Evolutionary conservation across 208 protist genomes (phyloP).

Genomic region (Crithidia expoeki): DNA sequence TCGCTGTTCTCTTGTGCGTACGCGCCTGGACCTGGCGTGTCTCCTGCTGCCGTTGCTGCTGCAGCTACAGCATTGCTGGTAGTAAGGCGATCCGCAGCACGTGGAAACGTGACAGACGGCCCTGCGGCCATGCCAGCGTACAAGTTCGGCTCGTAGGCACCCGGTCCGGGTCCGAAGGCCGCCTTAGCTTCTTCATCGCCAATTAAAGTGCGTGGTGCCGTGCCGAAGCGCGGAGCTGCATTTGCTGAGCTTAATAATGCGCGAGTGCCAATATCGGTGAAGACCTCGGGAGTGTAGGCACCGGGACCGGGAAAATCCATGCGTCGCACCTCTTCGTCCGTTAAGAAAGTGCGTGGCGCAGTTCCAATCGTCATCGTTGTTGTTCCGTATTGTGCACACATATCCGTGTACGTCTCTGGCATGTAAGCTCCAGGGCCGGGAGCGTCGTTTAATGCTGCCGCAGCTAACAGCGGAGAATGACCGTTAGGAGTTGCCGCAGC

Average conservation of each 20-base stretch:
- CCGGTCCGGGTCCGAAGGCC: conserved; percentile 24
- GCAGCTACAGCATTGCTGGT: not conserved
- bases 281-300: conserved; percentile 13
- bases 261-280: conserved; percentile 1
- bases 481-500: not conserved
- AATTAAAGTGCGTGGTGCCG: conserved; percentile 14
- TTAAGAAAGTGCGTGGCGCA: not conserved
- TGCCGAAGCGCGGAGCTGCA: conserved; percentile 27
- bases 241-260: not conserved
- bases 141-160: conserved; percentile 37
- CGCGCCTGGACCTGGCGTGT: conserved; percentile 32
- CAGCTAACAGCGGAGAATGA: no score
- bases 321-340: not conserved
- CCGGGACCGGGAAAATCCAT: conserved; percentile 17
- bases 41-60: not conserved
- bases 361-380: not conserved
- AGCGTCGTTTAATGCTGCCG: no score
- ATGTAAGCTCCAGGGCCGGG: conserved; percentile 10
- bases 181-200: not conserved
- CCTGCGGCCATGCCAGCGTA: not conserved
- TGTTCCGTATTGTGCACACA: not conserved
- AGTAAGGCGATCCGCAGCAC: not conserved
- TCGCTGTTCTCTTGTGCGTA: conserved; percentile 10
- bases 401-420: conserved; percentile 11
- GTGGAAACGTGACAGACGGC: conserved; percentile 29